Percentiles rank a stretch among this genome's conserved stretches.
Conservation (phyloP, 768 basidiomycete species). For the Chiua virens region DNA sequence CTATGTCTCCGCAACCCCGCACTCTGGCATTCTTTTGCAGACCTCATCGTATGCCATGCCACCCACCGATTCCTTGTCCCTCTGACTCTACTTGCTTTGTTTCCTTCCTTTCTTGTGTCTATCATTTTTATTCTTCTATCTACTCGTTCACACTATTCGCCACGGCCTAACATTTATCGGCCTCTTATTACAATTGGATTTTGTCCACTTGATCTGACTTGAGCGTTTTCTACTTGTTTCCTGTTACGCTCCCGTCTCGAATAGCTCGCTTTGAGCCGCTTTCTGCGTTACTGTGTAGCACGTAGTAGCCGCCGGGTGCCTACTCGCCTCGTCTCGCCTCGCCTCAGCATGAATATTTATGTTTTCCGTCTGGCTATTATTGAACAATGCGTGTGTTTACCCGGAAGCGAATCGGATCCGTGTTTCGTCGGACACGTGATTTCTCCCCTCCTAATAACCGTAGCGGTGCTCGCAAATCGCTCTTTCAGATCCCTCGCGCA, state of each 20-base stretch:
- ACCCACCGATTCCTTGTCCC: neutral
- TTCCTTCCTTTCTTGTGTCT: constrained; percentile 13
- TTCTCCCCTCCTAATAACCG: neutral
- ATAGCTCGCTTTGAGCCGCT: constrained; percentile 24
- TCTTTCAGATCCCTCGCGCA: neutral
- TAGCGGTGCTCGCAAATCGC: no score
- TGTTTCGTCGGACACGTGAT: constrained; percentile 15
- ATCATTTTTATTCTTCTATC: constrained; percentile 32
- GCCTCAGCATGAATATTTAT: constrained; percentile 24
- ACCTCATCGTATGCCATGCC: constrained; percentile 28
- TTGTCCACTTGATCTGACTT: constrained; percentile 20
- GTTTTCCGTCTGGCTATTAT: neutral
- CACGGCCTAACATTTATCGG: constrained; percentile 23
- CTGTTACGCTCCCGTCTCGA: constrained; percentile 30
- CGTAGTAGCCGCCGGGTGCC: constrained; percentile 36
- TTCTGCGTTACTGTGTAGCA: constrained; percentile 34
- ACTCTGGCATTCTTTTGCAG: constrained; percentile 20
- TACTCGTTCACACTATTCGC: constrained; percentile 31
- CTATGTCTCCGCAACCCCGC: constrained; percentile 21
- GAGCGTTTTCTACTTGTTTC: constrained; percentile 31
- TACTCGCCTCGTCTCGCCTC: constrained; percentile 27
- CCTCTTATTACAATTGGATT: constrained; percentile 28
- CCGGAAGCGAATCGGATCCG: no score
- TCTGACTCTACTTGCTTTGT: constrained; percentile 26
- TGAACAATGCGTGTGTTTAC: neutral